Evolutionary conservation across 176 grass and related monocot species (phyloP).

Genomic region (Oropetium thomaeum): DNA sequence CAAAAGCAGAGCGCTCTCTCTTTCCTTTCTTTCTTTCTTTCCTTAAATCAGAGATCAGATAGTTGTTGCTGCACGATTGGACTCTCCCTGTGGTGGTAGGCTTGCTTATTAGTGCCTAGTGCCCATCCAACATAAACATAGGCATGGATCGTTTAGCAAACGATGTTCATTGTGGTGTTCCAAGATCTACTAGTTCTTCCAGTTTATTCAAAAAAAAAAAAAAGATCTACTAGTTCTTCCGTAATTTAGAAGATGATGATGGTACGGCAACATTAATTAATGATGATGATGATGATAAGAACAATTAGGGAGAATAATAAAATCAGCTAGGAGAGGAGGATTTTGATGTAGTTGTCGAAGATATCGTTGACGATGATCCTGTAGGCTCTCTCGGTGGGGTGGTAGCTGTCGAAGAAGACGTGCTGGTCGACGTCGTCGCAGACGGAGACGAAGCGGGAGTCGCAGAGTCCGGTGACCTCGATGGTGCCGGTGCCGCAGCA

Average conservation of each 20-base stretch:
- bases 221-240: too few relatives aligned
- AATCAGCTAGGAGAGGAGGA: background rate
- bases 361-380: slow-evolving; percentile 59
- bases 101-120: too few relatives aligned
- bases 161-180: too few relatives aligned
- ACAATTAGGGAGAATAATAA: background rate
- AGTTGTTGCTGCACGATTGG: background rate
- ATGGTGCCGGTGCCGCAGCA: slow-evolving; percentile 78
- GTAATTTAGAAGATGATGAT: too few relatives aligned
- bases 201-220: too few relatives aligned
- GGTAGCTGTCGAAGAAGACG: slow-evolving; percentile 91
- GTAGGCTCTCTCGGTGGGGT: slow-evolving; percentile 68
- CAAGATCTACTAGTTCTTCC: too few relatives aligned
- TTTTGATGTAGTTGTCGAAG: slow-evolving; percentile 39
- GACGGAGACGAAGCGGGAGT: slow-evolving; percentile 31
- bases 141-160: too few relatives aligned
- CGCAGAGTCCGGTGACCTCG: slow-evolving; percentile 65
- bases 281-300: too few relatives aligned
- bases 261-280: too few relatives aligned
- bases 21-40: too few relatives aligned
- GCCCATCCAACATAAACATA: too few relatives aligned
- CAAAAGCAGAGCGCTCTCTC: background rate
- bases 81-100: too few relatives aligned
- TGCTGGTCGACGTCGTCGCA: slow-evolving; percentile 51
- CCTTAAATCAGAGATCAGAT: background rate